phyloP scores from a whole-genome alignment of 345 rosid genomes.

The Litchi chinensis region DNA sequence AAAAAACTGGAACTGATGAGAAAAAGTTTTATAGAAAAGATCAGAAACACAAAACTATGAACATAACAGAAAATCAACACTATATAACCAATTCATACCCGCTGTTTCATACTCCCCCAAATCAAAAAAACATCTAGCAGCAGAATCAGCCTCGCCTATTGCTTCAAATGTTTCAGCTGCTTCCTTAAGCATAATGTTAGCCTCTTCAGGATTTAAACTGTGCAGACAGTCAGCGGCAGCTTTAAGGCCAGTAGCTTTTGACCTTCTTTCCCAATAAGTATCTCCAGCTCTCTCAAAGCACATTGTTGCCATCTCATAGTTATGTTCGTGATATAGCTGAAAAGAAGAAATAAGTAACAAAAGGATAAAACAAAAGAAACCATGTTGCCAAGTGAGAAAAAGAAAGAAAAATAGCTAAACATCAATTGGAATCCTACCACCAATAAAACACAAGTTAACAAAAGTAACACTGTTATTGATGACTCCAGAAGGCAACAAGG shows the following conservation, averaged over 20 bases:
- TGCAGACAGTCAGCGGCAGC: constrained; percentile 42
- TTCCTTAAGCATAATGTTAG: constrained; percentile 32
- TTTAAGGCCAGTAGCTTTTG: constrained; percentile 41
- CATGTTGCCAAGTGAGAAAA: background rate
- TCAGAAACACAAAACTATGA: background rate
- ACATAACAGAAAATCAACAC: background rate
- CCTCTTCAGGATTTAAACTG: constrained; percentile 35
- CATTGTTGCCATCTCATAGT: constrained; percentile 44
- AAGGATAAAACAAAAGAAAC: background rate
- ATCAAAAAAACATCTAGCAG: constrained; percentile 45
- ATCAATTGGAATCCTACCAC: background rate
- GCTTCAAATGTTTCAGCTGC: constrained; percentile 47
- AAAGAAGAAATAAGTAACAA: constrained; percentile 10
- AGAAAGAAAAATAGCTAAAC: background rate
- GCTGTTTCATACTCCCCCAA: constrained; percentile 43
- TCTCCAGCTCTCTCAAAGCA: constrained; percentile 53
- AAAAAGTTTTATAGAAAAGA: too few relatives aligned
- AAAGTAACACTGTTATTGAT: too few relatives aligned
- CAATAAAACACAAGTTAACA: background rate
- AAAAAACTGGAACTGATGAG: too few relatives aligned
- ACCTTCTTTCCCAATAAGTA: constrained; percentile 34
- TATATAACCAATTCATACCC: constrained; percentile 12
- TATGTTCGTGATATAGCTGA: constrained; percentile 42
- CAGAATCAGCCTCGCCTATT: constrained; percentile 44
- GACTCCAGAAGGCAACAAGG: too few relatives aligned